Conservation (phyloP, 169 alveolate genomes). For the Plasmodium coatneyi region DNA sequence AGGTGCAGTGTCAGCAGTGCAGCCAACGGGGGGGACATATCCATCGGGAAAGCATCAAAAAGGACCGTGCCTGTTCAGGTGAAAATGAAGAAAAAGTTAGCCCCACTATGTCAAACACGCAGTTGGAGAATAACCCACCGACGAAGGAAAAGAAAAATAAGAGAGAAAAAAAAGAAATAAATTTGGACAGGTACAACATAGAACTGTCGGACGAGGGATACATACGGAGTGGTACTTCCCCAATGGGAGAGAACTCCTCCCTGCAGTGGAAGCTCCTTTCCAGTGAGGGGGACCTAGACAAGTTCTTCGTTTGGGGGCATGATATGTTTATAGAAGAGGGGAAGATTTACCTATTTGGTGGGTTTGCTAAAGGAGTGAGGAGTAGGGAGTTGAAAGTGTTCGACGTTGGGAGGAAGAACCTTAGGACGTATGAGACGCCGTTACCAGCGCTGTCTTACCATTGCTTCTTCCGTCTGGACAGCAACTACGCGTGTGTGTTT, state of each 20-base stretch:
- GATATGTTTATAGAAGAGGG: slow-evolving; percentile 61
- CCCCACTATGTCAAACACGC: background rate
- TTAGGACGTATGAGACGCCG: slow-evolving; percentile 1
- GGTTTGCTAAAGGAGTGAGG: slow-evolving; percentile 54
- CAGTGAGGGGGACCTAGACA: slow-evolving; percentile 12
- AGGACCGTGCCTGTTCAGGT: background rate
- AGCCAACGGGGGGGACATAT: background rate
- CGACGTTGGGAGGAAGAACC: slow-evolving; percentile 18
- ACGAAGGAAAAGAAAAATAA: background rate
- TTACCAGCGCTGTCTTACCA: slow-evolving; percentile 40
- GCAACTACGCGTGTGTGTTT: slow-evolving; percentile 45
- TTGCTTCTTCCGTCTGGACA: slow-evolving; percentile 28
- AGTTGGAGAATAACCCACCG: too few species aligned
- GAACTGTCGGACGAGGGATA: slow-evolving; percentile 6
- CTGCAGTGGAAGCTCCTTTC: slow-evolving; percentile 32
- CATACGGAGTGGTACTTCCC: background rate
- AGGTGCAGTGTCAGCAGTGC: background rate
- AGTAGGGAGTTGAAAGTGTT: slow-evolving; percentile 35
- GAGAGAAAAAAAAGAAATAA: background rate
- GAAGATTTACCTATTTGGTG: slow-evolving; percentile 62
- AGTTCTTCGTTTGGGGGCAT: slow-evolving; percentile 71
- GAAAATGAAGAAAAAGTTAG: background rate
- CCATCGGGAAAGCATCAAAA: background rate
- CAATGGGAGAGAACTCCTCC: background rate
- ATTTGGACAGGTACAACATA: slow-evolving; percentile 18